Evolutionary conservation across 805 yeast species (phyloP).

Genomic region (Lipomyces oligophaga): DNA sequence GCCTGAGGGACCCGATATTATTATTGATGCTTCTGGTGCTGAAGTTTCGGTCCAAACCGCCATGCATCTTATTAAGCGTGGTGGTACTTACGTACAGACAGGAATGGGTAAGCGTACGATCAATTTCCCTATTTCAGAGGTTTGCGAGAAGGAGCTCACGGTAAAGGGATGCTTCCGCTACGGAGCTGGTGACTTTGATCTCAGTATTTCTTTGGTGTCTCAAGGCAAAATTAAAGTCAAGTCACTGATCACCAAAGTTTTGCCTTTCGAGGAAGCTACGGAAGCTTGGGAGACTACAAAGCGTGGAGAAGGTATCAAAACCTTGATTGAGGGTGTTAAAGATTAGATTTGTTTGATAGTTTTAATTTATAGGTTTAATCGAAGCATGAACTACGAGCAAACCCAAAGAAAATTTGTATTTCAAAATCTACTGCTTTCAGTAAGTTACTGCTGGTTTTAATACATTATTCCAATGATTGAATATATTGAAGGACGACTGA

Average conservation of each 20-base stretch:
- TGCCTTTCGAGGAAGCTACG: constrained; percentile 66
- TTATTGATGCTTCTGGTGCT: constrained; percentile 81
- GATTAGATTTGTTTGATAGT: no score
- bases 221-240: constrained; percentile 62
- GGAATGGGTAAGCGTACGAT: constrained; percentile 73
- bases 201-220: constrained; percentile 62
- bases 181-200: constrained; percentile 66
- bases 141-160: constrained; percentile 58
- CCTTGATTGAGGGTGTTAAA: constrained; percentile 6
- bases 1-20: constrained; percentile 31
- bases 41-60: constrained; percentile 68
- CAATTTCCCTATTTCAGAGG: constrained; percentile 66
- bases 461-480: no score
- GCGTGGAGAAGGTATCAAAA: constrained; percentile 11
- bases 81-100: constrained; percentile 75
- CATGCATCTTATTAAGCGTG: constrained; percentile 54
- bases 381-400: no score
- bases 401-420: no score
- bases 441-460: no score
- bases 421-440: no score
- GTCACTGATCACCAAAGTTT: constrained; percentile 66
- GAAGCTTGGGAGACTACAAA: constrained; percentile 56
- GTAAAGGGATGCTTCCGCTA: constrained; percentile 79
- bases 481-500: no score
- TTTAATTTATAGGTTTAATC: no score